Conservation (phyloP, 371 early-diverging fungal genomes). For the Lichtheimia ornata region DNA sequence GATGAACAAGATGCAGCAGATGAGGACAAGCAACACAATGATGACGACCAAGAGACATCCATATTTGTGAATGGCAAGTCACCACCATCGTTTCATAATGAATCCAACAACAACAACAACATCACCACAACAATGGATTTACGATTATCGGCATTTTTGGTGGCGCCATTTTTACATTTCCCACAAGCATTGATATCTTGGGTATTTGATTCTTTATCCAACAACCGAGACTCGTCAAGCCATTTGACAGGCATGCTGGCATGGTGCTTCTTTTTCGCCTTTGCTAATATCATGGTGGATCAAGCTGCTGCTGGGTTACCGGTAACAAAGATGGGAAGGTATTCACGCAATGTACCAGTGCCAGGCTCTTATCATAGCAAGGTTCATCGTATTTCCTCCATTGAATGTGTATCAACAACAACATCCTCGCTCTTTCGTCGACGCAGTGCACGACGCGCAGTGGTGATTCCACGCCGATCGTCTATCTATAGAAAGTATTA, state of each 20-base stretch:
- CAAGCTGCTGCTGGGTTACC: slow-evolving; percentile 5
- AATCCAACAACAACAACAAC: slow-evolving; percentile 1
- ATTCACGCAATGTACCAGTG: slow-evolving; percentile 2
- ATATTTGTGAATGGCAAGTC: not conserved
- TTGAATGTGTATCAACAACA: not conserved
- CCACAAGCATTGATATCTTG: slow-evolving; percentile 38
- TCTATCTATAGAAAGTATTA: slow-evolving; percentile 6
- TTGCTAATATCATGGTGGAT: slow-evolving; percentile 35
- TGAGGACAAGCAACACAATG: not conserved
- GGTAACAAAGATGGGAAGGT: too few relatives aligned
- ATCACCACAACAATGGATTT: not conserved
- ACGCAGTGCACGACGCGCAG: slow-evolving; percentile 7
- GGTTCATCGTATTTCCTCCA: not conserved
- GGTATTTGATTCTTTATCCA: slow-evolving; percentile 25
- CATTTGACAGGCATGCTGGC: slow-evolving; percentile 27
- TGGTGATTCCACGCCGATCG: slow-evolving; percentile 5
- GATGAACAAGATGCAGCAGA: not conserved
- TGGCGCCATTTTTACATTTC: slow-evolving; percentile 38
- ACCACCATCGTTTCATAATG: not conserved
- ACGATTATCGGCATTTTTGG: slow-evolving; percentile 23
- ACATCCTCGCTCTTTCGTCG: slow-evolving; percentile 5
- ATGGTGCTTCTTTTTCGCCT: slow-evolving; percentile 38
- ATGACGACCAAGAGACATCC: not conserved
- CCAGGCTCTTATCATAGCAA: not conserved
- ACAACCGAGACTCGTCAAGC: slow-evolving; percentile 8